These are phyloP conservation scores for Lodderomyces metapsilosis DNA, from an alignment of 1,139 yeast genomes.

Conservation along the genomic window DNA sequence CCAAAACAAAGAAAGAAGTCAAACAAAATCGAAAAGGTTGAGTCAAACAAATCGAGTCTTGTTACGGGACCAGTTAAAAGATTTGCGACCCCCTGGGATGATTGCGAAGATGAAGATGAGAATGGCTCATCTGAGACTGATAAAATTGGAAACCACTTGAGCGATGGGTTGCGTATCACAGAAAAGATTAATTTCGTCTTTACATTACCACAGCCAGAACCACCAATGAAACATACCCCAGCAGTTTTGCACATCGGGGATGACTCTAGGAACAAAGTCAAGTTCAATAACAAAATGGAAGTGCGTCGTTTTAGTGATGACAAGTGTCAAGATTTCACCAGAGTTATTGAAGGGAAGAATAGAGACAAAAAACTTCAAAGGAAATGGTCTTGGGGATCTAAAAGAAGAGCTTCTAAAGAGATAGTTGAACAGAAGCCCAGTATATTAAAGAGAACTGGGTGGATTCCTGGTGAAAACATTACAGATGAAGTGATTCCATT, in stretches of 20 bases:
- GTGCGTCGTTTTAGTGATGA: background rate
- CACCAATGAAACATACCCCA: background rate
- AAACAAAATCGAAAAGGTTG: background rate
- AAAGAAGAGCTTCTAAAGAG: background rate
- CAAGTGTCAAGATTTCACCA: background rate
- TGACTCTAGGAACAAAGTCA: background rate
- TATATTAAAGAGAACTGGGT: background rate
- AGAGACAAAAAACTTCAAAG: background rate
- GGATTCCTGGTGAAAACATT: background rate
- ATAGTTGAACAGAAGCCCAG: background rate
- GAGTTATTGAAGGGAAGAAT: background rate
- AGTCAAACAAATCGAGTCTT: background rate
- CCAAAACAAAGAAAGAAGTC: background rate
- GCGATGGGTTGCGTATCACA: background rate
- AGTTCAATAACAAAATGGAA: background rate
- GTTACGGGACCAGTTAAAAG: background rate
- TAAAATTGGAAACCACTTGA: background rate
- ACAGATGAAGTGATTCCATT: background rate
- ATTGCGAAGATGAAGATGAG: background rate
- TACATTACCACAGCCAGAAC: background rate
- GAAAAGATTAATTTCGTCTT: background rate
- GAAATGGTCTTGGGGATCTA: background rate
- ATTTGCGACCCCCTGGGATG: constrained; percentile 1
- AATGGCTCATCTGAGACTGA: background rate
- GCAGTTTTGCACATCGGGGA: background rate